phyloP scores from a whole-genome alignment of 257 asterid genomes.

The Solanum habrochaites region DNA sequence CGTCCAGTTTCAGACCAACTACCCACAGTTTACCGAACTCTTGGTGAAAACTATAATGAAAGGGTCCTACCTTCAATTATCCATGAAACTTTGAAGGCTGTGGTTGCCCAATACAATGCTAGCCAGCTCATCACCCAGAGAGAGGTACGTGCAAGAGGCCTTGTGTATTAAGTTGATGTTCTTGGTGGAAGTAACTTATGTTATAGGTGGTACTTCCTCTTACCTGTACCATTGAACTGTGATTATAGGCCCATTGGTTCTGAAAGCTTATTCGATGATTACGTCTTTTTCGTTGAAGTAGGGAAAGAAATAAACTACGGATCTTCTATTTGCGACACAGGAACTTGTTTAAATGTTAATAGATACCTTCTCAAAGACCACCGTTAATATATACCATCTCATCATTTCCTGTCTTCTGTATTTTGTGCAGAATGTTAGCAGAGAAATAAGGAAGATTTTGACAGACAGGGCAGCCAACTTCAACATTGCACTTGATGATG shows the following conservation, averaged over 20 bases:
- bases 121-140: conserved; percentile 96
- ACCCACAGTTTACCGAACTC: conserved; percentile 74
- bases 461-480: conserved; percentile 75
- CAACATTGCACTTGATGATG: conserved; percentile 94
- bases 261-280: not conserved
- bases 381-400: not conserved
- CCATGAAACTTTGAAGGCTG: conserved; percentile 84
- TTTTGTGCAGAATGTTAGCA: conserved; percentile 57
- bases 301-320: not conserved
- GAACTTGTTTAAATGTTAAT: not conserved
- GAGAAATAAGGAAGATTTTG: conserved; percentile 70
- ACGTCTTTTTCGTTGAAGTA: not conserved
- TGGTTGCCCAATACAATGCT: conserved; percentile 90
- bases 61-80: conserved; percentile 85
- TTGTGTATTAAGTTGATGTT: not conserved
- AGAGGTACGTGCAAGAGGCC: conserved; percentile 41
- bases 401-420: not conserved
- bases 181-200: not conserved
- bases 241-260: not conserved
- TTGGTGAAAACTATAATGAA: conserved; percentile 82
- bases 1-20: conserved; percentile 80
- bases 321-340: not conserved
- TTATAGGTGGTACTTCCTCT: not conserved
- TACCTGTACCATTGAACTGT: not conserved
- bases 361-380: not conserved